A percentile compares a stretch with the other conserved stretches of the same genome.
Conservation (phyloP, 495 filamentous ascomycete genomes). For the Xylaria curta region DNA sequence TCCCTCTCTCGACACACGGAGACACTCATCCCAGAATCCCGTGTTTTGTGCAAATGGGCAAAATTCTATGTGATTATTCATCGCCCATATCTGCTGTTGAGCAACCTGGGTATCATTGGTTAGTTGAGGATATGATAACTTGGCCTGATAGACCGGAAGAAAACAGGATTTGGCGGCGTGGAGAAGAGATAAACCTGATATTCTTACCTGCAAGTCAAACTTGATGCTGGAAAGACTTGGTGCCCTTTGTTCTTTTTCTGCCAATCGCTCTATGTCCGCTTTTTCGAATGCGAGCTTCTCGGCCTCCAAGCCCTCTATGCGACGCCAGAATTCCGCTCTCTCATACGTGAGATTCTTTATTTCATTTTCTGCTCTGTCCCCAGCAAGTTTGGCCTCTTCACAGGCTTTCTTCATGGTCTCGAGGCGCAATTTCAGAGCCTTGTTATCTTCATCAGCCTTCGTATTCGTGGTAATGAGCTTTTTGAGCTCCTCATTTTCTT, state of each 20-base stretch:
- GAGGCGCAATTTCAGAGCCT: not conserved
- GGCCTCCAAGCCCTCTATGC: not conserved
- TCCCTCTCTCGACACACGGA: not conserved
- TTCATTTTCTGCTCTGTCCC: not conserved
- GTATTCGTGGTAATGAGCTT: not conserved
- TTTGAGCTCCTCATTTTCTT: not conserved
- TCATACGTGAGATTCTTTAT: not conserved
- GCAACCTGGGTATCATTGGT: not conserved
- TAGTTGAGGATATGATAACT: not conserved
- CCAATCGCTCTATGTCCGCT: not conserved
- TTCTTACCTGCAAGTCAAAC: slow-evolving; percentile 1
- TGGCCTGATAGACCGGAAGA: not conserved
- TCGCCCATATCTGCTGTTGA: not conserved
- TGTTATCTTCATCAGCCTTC: not conserved
- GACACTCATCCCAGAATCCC: not conserved
- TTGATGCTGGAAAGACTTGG: not conserved
- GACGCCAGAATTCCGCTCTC: not conserved
- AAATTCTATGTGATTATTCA: not conserved
- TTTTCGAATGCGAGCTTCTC: not conserved
- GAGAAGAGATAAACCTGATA: not conserved
- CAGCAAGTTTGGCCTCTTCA: not conserved
- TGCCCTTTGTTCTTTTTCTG: not conserved
- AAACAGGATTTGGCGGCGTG: not conserved
- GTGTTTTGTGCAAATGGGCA: not conserved
- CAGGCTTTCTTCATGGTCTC: not conserved